phyloP scores from a whole-genome alignment of 2,329 filamentous ascomycete genomes.

The Aspergillus bombycis region DNA sequence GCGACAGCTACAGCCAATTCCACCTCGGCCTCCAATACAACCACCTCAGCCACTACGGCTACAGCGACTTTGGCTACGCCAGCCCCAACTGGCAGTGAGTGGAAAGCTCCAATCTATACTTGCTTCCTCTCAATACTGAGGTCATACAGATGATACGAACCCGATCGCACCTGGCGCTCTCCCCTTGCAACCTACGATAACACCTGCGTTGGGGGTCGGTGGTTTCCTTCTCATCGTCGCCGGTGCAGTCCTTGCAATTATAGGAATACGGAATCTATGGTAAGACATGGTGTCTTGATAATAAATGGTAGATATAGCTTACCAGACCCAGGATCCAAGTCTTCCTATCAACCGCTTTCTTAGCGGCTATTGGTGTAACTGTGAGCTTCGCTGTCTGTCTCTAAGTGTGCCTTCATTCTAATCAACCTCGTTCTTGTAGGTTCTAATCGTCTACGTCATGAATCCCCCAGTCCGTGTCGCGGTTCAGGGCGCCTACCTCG shows the following conservation, averaged over 20 bases:
- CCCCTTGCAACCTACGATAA: constrained; percentile 74
- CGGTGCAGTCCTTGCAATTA: constrained; percentile 70
- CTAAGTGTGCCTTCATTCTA: background rate
- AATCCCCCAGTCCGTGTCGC: constrained; percentile 72
- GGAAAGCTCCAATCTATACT: background rate
- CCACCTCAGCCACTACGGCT: constrained; percentile 24
- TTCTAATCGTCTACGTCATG: constrained; percentile 89
- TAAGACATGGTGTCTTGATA: constrained; percentile 24
- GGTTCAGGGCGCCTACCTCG: constrained; percentile 83
- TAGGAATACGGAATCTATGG: constrained; percentile 81
- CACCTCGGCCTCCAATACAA: constrained; percentile 11
- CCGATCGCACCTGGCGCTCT: constrained; percentile 48
- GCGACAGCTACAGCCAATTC: constrained; percentile 18
- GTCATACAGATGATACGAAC: constrained; percentile 22
- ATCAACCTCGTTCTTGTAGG: constrained; percentile 27
- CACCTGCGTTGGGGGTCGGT: constrained; percentile 77
- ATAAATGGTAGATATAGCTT: constrained; percentile 13
- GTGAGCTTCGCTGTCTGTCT: constrained; percentile 39
- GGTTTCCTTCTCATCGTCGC: constrained; percentile 75
- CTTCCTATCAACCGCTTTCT: constrained; percentile 76
- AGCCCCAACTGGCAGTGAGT: constrained; percentile 19
- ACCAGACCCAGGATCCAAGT: constrained; percentile 63
- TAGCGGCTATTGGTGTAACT: constrained; percentile 72
- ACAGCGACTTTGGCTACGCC: constrained; percentile 30
- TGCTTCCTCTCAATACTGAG: background rate